Base-by-base conservation (phyloP, 345 rosid genomes). In the Balakata baccata region DNA sequence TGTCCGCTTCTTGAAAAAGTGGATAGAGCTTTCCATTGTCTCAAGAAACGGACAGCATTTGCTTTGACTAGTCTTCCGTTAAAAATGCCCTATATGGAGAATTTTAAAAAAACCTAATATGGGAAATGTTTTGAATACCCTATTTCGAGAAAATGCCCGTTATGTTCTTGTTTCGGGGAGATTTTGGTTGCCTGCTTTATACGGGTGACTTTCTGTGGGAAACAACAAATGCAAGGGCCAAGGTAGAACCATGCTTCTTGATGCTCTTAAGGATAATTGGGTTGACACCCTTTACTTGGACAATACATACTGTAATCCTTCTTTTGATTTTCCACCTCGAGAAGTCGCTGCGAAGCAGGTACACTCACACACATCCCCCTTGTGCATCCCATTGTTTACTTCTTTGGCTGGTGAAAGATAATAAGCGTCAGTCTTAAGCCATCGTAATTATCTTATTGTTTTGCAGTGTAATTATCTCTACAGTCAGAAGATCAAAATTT, bases 151-250 rank as follows among this genome's bases (percentile, higher is more conserved):
- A n/a, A n/a, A n/a, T n/a, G n/a, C n/a, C 89, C 0, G 83, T 93
- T 61, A 93, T 93, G 98, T 83, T 87, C 75, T 75, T 93, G 75
- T 91, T 91, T 82, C 92, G 89, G 0, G 89, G 93, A 34, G 87
- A 84, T 8, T 89, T 91, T 20, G 98, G 95, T 43, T 87, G 89
- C 81, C 49, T 83, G 79, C 87, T 93, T 6, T 91, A 83, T 82
- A 91, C 93, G 0, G 95, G 93, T 7, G 92, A 89, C 75, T 91
- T 91, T 73, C 87, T 90, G 0, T 91, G 98, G 98, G 94, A 88
- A 65, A 37, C 54, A 0, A 51, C 62, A 18, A 34, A 80, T 14
- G 82, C 78, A 67, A 80, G 73, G 64, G 79, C 82, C 1, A 78
- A 76, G n/a, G n/a, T n/a, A n/a, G n/a, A n/a, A n/a, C n/a, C 23